Percentiles rank a stretch among this genome's conserved stretches.
These are phyloP conservation scores for Olyra latifolia DNA, from an alignment of 176 grass and related monocot genomes.

Conservation along the genomic window DNA sequence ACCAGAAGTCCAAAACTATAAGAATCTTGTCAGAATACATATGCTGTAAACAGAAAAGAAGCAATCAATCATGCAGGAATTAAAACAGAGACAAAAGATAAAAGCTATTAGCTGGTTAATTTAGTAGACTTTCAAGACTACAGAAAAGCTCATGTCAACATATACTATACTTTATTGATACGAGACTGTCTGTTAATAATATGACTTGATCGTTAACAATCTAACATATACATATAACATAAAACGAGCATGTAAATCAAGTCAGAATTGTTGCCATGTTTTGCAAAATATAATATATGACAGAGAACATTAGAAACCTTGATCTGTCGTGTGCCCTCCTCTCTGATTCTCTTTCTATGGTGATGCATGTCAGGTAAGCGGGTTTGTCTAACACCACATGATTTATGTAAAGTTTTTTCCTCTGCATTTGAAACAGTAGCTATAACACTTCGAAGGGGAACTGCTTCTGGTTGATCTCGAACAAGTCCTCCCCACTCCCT, in stretches of 20 bases:
- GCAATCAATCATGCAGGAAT: neutral
- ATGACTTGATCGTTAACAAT: slow-evolving; percentile 1
- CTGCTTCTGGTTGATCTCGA: slow-evolving; percentile 39
- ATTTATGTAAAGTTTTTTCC: slow-evolving; percentile 41
- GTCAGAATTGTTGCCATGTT: neutral
- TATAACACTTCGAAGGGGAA: slow-evolving; percentile 80
- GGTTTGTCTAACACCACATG: slow-evolving; percentile 25
- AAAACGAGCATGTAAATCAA: neutral
- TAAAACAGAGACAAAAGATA: slow-evolving; percentile 5
- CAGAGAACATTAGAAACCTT: slow-evolving; percentile 47
- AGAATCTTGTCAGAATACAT: neutral
- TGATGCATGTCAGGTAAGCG: slow-evolving; percentile 39
- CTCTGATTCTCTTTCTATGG: slow-evolving; percentile 55
- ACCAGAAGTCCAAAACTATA: neutral
- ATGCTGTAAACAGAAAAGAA: slow-evolving; percentile 7
- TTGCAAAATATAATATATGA: slow-evolving; percentile 17
- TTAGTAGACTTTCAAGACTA: neutral
- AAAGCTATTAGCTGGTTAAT: neutral
- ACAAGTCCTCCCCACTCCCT: slow-evolving; percentile 58
- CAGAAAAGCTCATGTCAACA: neutral
- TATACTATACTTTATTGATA: slow-evolving; percentile 15
- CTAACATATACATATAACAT: neutral
- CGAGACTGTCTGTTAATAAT: neutral
- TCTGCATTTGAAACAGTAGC: slow-evolving; percentile 55
- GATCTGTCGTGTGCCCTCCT: slow-evolving; percentile 42